A percentile compares a stretch with the other conserved stretches of the same genome.
Conservation (phyloP, 2,329 filamentous ascomycete species). For the Fusarium ambrosium region DNA sequence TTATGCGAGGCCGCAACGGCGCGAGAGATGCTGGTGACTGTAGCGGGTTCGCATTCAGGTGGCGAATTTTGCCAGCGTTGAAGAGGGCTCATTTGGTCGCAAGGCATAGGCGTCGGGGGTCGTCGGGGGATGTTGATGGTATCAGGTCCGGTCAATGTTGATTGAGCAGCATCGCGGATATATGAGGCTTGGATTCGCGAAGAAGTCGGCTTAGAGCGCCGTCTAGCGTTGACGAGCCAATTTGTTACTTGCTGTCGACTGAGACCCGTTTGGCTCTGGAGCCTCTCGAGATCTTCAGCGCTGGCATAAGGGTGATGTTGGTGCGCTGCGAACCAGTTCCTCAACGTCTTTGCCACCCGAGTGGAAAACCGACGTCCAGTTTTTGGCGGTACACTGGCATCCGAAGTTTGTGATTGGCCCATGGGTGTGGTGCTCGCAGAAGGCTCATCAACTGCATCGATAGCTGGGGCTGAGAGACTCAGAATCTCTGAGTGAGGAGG, state of each 20-base stretch:
- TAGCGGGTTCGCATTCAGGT: neutral
- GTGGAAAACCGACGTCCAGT: neutral
- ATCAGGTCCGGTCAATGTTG: neutral
- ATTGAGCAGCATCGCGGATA: neutral
- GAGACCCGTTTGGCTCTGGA: neutral
- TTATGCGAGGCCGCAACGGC: neutral
- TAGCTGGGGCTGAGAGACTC: neutral
- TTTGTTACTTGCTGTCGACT: neutral
- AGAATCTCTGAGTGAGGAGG: neutral
- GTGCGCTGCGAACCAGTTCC: neutral
- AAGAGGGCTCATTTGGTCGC: neutral
- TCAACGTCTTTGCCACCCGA: neutral
- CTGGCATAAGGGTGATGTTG: neutral
- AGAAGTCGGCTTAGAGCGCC: neutral
- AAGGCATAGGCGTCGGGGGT: neutral
- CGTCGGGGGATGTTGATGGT: neutral
- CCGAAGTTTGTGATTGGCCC: neutral
- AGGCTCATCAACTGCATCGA: neutral
- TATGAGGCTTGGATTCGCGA: neutral
- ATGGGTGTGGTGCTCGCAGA: neutral
- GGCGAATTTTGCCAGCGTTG: neutral
- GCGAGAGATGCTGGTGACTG: neutral
- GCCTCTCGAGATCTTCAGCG: neutral
- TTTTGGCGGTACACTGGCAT: neutral
- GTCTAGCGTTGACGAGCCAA: neutral